A percentile compares a stretch with the other conserved stretches of the same genome.
These are phyloP conservation scores for Dactylellina sp. DNA, from an alignment of 2,329 filamentous ascomycete species.

Conservation along the genomic window DNA sequence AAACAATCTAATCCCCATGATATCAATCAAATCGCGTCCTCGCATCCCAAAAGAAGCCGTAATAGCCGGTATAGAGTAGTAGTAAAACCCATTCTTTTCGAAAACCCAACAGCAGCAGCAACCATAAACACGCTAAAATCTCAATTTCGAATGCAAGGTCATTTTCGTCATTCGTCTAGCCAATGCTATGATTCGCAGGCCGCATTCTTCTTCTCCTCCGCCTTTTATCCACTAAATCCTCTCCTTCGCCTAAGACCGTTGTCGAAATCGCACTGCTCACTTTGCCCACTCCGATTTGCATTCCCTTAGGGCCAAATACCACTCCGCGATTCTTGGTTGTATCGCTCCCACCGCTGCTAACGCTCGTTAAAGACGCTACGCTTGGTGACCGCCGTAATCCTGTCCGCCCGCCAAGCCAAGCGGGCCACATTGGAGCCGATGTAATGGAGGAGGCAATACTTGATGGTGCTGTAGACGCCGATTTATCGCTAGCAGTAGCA, in stretches of 20 bases:
- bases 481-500: conserved; percentile 6
- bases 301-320: conserved; percentile 44
- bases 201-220: conserved; percentile 20
- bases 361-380: conserved; percentile 44
- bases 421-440: conserved; percentile 44
- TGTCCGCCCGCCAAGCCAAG: conserved; percentile 41
- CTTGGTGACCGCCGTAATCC: conserved; percentile 39
- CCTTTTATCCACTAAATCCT: conserved; percentile 51
- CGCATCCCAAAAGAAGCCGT: too few relatives aligned
- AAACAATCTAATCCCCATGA: too few relatives aligned
- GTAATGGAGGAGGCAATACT: conserved; percentile 40
- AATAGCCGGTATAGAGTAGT: too few relatives aligned
- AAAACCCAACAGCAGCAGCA: background rate
- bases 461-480: conserved; percentile 36
- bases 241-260: conserved; percentile 39
- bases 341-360: conserved; percentile 42
- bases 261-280: conserved; percentile 42
- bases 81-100: conserved; percentile 9
- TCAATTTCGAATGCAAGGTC: background rate
- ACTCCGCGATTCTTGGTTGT: conserved; percentile 34
- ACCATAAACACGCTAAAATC: background rate
- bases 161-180: background rate
- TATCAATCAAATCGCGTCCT: too few relatives aligned
- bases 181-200: conserved; percentile 10
- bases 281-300: conserved; percentile 36